A percentile compares a stretch with the other conserved stretches of the same genome.
These are phyloP conservation scores for Malassezia pachydermatis DNA, from an alignment of 1,284 basidiomycete species.

Conservation along the genomic window DNA sequence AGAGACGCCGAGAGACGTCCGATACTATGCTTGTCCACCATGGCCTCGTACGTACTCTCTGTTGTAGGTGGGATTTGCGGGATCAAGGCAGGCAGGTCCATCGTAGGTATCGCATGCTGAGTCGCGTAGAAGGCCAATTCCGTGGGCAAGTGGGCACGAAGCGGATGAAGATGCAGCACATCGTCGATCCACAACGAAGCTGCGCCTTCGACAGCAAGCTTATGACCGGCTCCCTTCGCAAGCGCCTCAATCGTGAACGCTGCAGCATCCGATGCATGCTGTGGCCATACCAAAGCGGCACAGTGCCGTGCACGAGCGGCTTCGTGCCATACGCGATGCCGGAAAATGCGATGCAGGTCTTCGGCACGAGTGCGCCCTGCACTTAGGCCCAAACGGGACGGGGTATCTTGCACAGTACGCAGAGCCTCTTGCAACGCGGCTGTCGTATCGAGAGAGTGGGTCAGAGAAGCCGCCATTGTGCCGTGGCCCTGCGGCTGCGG, in stretches of 20 bases:
- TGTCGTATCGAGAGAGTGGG: background rate
- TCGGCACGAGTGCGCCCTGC: conserved; percentile 33
- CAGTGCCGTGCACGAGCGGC: conserved; percentile 22
- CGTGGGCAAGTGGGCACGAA: conserved; percentile 23
- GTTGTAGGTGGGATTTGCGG: background rate
- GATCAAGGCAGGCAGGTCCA: conserved; percentile 1
- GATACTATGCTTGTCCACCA: conserved; percentile 34
- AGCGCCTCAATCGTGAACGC: conserved; percentile 33
- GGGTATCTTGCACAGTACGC: conserved; percentile 14
- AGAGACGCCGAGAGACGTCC: conserved; percentile 34
- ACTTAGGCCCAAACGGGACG: conserved; percentile 24
- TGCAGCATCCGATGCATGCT: conserved; percentile 27
- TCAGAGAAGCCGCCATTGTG: background rate
- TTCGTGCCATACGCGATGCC: conserved; percentile 21
- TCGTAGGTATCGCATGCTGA: conserved; percentile 12
- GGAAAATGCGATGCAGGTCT: conserved; percentile 30
- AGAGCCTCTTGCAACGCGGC: background rate
- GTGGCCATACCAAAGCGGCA: conserved; percentile 28
- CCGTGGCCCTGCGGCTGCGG: background rate
- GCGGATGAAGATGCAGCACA: conserved; percentile 26
- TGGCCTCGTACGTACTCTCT: conserved; percentile 7
- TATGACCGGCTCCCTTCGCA: conserved; percentile 37
- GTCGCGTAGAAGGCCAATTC: conserved; percentile 28
- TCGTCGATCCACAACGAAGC: conserved; percentile 32
- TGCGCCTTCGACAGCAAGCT: conserved; percentile 30